Evolutionary conservation across 257 asterid genomes (phyloP).

Genomic region (Salvia miltiorrhiza): DNA sequence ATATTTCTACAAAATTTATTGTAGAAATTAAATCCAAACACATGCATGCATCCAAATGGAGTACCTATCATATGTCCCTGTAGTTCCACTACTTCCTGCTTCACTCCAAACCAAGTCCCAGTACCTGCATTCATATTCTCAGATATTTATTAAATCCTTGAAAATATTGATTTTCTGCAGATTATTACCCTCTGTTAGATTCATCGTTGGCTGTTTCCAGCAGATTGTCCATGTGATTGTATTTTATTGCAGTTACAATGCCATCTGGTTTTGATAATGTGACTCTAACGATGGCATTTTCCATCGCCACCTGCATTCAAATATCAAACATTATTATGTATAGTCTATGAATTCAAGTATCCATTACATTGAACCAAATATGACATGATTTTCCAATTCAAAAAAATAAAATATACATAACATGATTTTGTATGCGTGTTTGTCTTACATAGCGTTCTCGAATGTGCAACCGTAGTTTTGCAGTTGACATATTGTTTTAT

Average conservation of each 20-base stretch:
- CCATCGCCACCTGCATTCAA: conserved; percentile 56
- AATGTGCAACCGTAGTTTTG: conserved; percentile 41
- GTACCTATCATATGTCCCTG: conserved; percentile 65
- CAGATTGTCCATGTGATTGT: conserved; percentile 62
- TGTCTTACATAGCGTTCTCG: conserved; percentile 57
- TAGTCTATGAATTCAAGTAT: not conserved
- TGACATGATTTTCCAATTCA: not conserved
- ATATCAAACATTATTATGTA: not conserved
- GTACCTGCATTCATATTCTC: conserved; percentile 42
- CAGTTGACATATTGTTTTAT: conserved; percentile 36
- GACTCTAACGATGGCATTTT: conserved; percentile 63
- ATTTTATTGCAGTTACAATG: conserved; percentile 53
- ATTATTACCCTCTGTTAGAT: conserved; percentile 59
- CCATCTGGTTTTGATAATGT: conserved; percentile 76
- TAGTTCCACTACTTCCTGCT: conserved; percentile 48
- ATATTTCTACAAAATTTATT: no score
- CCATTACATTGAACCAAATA: not conserved
- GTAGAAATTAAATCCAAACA: no score
- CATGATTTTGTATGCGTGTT: not conserved
- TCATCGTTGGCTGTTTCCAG: conserved; percentile 59
- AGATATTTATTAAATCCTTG: no score
- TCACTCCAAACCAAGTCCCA: conserved; percentile 92
- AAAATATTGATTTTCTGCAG: not conserved
- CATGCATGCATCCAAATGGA: no score
- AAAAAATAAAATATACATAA: no score